These are phyloP conservation scores for Euphorbia lathyris DNA, from an alignment of 345 rosid genomes.

Conservation along the genomic window DNA sequence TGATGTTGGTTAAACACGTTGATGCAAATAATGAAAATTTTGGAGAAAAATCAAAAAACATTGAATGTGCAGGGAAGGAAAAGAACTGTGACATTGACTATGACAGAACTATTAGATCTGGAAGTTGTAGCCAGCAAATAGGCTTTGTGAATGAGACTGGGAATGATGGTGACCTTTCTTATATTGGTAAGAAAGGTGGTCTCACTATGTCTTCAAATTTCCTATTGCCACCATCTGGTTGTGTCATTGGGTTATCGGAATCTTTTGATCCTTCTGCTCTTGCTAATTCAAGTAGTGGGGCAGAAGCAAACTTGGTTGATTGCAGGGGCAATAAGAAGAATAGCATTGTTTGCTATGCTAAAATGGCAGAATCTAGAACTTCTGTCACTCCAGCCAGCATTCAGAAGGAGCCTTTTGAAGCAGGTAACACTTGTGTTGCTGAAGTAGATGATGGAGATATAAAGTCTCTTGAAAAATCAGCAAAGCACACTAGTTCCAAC, in stretches of 20 bases:
- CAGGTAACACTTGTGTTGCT: constrained; percentile 20
- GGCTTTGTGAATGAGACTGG: constrained; percentile 21
- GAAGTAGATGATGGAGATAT: constrained; percentile 11
- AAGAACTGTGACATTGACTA: constrained; percentile 23
- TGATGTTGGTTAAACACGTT: constrained; percentile 31
- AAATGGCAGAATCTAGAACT: constrained; percentile 36
- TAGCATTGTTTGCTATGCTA: constrained; percentile 26
- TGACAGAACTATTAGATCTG: constrained; percentile 35
- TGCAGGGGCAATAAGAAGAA: constrained; percentile 28
- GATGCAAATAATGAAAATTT: constrained; percentile 27
- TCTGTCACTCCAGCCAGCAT: constrained; percentile 21
- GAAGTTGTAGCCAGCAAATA: constrained; percentile 24
- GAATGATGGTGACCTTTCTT: constrained; percentile 1
- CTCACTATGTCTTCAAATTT: constrained; percentile 32
- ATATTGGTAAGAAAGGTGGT: not conserved
- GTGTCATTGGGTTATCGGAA: no score
- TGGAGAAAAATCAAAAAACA: constrained; percentile 25
- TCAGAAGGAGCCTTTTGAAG: constrained; percentile 19
- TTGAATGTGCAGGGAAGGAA: constrained; percentile 27
- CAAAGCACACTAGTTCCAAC: not conserved
- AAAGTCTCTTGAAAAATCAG: constrained; percentile 15
- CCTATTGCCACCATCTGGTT: constrained; percentile 23
- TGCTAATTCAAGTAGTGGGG: constrained; percentile 25
- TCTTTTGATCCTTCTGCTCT: constrained; percentile 26
- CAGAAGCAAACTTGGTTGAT: constrained; percentile 27